Base-by-base conservation (phyloP, 371 early-diverging fungal genomes). In the Syncephalastrum sp. region DNA sequence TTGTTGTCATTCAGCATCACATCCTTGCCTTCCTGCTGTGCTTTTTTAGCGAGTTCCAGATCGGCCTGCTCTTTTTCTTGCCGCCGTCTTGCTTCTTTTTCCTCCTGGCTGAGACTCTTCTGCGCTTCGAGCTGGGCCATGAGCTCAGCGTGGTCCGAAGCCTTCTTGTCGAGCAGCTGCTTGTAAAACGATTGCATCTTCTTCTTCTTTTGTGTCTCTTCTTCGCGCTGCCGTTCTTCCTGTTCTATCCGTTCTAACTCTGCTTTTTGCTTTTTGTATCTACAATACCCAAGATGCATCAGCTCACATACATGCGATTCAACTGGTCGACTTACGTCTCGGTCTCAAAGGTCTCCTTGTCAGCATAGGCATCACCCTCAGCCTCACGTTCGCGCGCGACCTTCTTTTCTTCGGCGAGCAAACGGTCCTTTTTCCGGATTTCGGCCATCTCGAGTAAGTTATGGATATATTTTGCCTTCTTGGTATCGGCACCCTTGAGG, bases 281-380 rank as follows among this genome's bases (percentile, higher is more conserved):
- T 81, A 63, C 43, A 21, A 41, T 14, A 14, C 7, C 21, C 38
- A 47, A 5, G 27, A 7, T 4, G 4, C 19, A 49, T 49, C 16
- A n/a, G 16, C 5, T 2, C 12, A 29, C 16, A 33, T 54, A 27
- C 47, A 17, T 15, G 16, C 33, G 4, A 23, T 7, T 17, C 12
- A 10, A 21, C 21, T 2, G 21, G 21, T 21, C 27, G 45, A 61
- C 72, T 67, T 86, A 89, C 61, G 92, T 88, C 29, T 82, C 82
- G 0, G 97, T 97, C 33, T 93, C 88, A 69, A 96, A 94, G 44
- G 80, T 84, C 62, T 96, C 96, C 69, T 90, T 93, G 68, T 73
- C 81, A 2, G 73, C 70, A 61, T 70, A 77, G 50, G 69, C 77
- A 1, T 81, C 82, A 1, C 82, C 82, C 61, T 81, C 82, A 10